These are phyloP conservation scores for Lasiosphaeria ovina DNA, from an alignment of 495 filamentous ascomycete species.

Conservation along the genomic window DNA sequence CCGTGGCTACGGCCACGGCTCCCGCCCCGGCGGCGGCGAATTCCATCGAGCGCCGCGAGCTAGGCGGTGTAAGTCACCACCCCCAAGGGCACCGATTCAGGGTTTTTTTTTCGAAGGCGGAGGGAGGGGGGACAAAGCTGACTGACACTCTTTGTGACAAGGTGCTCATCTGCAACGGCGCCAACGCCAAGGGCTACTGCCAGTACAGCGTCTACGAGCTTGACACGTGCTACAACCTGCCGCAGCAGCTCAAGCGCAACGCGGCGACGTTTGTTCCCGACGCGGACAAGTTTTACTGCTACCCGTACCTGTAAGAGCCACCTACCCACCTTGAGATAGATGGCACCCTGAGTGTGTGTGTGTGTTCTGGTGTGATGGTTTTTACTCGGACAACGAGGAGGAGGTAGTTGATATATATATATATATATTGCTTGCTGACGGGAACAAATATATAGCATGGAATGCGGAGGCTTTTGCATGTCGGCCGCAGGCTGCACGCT, in stretches of 20 bases:
- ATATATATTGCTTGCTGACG: neutral
- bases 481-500: conserved; percentile 48
- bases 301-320: conserved; percentile 24
- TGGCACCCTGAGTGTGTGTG: too few species aligned
- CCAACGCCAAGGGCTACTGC: conserved; percentile 41
- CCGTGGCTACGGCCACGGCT: neutral
- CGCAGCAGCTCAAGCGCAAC: conserved; percentile 29
- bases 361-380: too few species aligned
- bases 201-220: conserved; percentile 36
- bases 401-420: too few species aligned
- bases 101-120: neutral
- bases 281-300: conserved; percentile 41
- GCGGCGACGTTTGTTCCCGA: conserved; percentile 43
- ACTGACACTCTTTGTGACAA: conserved; percentile 24
- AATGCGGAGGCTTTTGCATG: conserved; percentile 39
- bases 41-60: neutral
- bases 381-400: too few species aligned
- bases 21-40: neutral
- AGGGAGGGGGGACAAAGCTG: too few species aligned
- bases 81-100: neutral
- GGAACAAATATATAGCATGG: neutral
- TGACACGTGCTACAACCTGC: conserved; percentile 38
- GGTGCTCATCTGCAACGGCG: conserved; percentile 42
- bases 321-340: neutral
- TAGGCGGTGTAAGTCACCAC: conserved; percentile 16